These are phyloP conservation scores for Russula abietina DNA, from an alignment of 768 basidiomycete genomes.

Conservation along the genomic window DNA sequence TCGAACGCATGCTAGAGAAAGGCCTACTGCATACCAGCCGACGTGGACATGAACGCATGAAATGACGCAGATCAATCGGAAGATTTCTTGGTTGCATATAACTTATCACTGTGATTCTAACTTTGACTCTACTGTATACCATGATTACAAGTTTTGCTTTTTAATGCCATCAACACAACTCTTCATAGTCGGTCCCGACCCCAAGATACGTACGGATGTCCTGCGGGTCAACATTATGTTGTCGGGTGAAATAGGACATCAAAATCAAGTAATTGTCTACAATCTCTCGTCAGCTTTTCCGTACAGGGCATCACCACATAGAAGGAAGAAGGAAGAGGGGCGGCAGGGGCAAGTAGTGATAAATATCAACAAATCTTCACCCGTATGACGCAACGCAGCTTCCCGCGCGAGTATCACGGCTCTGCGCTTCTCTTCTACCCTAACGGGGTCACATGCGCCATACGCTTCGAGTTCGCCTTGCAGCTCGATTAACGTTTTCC, in stretches of 20 bases:
- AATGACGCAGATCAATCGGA: background rate
- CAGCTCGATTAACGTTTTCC: conserved; percentile 45
- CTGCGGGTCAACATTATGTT: conserved; percentile 48
- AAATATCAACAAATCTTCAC: conserved; percentile 46
- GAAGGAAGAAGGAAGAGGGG: background rate
- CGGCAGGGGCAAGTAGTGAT: background rate
- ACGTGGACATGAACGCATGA: background rate
- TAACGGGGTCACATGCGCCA: conserved; percentile 78
- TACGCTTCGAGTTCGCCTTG: conserved; percentile 70
- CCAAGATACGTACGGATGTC: conserved; percentile 65
- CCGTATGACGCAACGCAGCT: conserved; percentile 83
- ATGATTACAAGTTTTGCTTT: background rate
- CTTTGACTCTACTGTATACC: background rate
- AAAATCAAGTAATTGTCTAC: conserved; percentile 68
- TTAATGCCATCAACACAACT: conserved; percentile 41
- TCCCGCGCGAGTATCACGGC: conserved; percentile 75
- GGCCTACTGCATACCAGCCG: background rate
- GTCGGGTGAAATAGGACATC: conserved; percentile 58
- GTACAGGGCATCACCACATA: background rate
- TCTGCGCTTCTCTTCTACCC: conserved; percentile 69
- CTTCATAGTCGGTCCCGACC: conserved; percentile 71
- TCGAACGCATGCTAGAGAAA: background rate
- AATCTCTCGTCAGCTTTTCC: background rate
- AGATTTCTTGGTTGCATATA: background rate
- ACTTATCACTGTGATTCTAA: background rate